Evolutionary conservation across 352 stramenopile genomes (phyloP), one percentile per base, ranked within the genome.

Genomic region (Peronospora belbahrii): DNA sequence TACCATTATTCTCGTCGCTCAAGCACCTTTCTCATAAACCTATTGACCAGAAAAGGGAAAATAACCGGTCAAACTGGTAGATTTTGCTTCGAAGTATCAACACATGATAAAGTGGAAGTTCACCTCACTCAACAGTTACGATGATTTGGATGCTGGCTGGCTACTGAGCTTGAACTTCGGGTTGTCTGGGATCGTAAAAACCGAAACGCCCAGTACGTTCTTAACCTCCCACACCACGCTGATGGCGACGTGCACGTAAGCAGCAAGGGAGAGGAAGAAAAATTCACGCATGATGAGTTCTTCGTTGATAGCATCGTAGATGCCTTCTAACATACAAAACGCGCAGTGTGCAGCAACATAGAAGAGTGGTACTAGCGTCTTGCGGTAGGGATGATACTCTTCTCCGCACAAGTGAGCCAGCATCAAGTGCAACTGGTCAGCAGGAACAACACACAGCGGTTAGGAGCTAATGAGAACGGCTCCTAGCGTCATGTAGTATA

Each of bases 311-410:
- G 79, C 60, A 41, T 88, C 75, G 62, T 90, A 87, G 33, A 88
- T 81, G 25, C 77, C 79, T 54, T 93, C 72, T 41, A 87, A 36
- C 71, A 89, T 85, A 42, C 76, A 78, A 58, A 90, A 93, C 28
- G 69, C 65, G 54, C 72, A 86, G 52, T 94, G 82, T 18, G 68
- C 82, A 11, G 82, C 82, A 15, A 94, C 80, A 61, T 89, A 94
- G 49, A 94, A 89, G 44, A 94, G 85, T n/a, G 82, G 82, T 42
- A 91, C 82, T 11, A 94, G 78, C 44, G 82, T 94, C 63, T 94
- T 94, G 42, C 82, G 82, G 63, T 91, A 94, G 43, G 82, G 82
- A 42, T 91, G 82, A 48, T 91, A 94, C 56, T 94, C 82, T 50
- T 94, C 82, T 5, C 78, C 80, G 14, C 79, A 91, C 54, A 94